Evolutionary conservation across 495 filamentous ascomycete genomes (phyloP), one percentile per base, ranked within the genome.

Genomic region (Hypoxylon perforatum): DNA sequence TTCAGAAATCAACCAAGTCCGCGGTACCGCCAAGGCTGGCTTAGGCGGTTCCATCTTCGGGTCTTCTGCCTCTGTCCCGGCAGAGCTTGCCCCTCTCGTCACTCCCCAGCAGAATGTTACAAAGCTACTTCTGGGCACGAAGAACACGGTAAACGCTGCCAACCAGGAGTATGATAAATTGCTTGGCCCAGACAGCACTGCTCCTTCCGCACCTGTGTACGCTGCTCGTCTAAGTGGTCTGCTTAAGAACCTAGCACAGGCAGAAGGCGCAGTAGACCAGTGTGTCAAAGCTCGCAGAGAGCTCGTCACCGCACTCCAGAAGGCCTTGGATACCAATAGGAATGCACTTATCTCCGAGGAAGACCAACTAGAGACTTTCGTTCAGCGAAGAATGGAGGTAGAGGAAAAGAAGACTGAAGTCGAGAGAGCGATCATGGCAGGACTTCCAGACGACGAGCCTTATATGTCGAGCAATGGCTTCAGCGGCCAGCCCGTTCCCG

Each of bases 251-350:
- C 85, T 99, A 14, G 92, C 93, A 33, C 92, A 86, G 56, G 95
- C 95, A n/a, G 93, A 98, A 77, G 90, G 87, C 41, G 94, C 94
- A 0, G 92, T 98, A 1, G 90, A 91, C 3, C 92, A 96, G 59
- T 90, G 90, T 61, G 92, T 99, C 73, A 94, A 94, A 70, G 91
- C 93, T 1, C 91, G 96, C 15, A 84, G 84, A 39, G 84, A 87
- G 18, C 82, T 98, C 18, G 88, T 98, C 11, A 80, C 84, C 19
- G 92, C 88, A 1, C 82, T 98, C 6, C 93, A 97, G 76, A 94
- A 91, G 64, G 76, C 98, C 4, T 80, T 99, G 1, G 84, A 87
- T 18, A 86, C 84, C 19, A 92, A 95, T 73, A 86, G 89, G n/a
- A 80, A 83, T 0, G 87, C 88, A 1, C 77, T 97, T 1, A 78